phyloP scores from a whole-genome alignment of 2,329 filamentous ascomycete species.

The Aureobasidium lini region DNA sequence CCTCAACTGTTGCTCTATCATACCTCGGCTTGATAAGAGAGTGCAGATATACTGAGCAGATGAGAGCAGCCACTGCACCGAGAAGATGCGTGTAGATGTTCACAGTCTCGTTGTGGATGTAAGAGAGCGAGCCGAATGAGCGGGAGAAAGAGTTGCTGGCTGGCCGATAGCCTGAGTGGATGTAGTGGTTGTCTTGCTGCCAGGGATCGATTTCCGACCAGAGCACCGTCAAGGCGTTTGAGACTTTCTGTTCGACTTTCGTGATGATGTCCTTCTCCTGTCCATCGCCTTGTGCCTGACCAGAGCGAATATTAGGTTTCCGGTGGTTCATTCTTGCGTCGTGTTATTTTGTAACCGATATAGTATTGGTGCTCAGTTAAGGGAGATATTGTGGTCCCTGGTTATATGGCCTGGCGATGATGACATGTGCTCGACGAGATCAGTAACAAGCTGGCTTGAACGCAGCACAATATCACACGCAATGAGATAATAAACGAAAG shows the following conservation, averaged over 20 bases:
- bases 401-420: neutral
- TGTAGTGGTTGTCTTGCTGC: constrained; percentile 61
- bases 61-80: constrained; percentile 54
- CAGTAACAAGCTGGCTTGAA: neutral
- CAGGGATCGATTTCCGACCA: constrained; percentile 38
- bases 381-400: no score
- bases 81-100: constrained; percentile 68
- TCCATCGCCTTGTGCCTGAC: neutral
- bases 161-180: constrained; percentile 58
- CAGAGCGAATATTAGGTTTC: neutral
- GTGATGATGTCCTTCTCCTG: neutral
- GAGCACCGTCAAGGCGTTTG: constrained; percentile 36
- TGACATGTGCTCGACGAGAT: neutral
- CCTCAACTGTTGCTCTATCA: constrained; percentile 50
- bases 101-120: constrained; percentile 62
- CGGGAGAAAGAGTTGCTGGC: constrained; percentile 52
- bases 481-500: neutral
- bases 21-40: constrained; percentile 57
- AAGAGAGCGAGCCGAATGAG: constrained; percentile 51
- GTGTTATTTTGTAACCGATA: no score
- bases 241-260: constrained; percentile 27
- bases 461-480: neutral
- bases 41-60: constrained; percentile 48
- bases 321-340: neutral
- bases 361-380: no score